A percentile compares a stretch with the other conserved stretches of the same genome.
Conservation (phyloP, 192 early-diverging fungal species). For the Mortierella antarctica region DNA sequence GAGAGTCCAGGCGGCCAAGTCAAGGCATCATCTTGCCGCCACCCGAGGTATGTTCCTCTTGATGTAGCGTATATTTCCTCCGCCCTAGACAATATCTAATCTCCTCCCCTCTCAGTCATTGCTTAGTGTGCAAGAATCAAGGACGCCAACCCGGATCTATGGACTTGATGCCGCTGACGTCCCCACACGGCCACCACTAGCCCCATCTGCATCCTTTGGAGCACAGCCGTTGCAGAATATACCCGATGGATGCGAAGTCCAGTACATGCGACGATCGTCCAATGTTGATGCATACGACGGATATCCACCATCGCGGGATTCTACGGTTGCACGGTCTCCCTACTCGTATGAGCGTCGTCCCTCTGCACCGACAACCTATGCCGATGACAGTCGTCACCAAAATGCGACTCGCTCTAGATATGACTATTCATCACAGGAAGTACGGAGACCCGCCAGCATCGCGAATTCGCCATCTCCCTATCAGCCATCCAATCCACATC, state of each 20-base stretch:
- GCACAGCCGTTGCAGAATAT: conserved; percentile 24
- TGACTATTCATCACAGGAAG: conserved; percentile 2
- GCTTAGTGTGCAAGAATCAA: not conserved
- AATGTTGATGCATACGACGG: conserved; percentile 3
- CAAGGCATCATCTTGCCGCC: conserved; percentile 26
- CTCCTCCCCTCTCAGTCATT: not conserved
- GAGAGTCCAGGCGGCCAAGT: conserved; percentile 19
- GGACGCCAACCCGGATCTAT: conserved; percentile 21
- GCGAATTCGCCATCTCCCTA: not conserved
- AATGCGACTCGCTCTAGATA: conserved; percentile 6
- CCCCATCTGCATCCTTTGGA: conserved; percentile 20
- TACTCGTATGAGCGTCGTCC: conserved; percentile 13
- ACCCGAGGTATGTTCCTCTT: conserved; percentile 4
- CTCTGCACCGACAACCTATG: not conserved
- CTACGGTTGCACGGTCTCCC: not conserved
- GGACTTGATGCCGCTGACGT: conserved; percentile 39
- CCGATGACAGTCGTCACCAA: not conserved
- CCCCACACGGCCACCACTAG: conserved; percentile 18
- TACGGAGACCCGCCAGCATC: not conserved
- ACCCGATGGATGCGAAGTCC: conserved; percentile 12
- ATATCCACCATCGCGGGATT: conserved; percentile 1
- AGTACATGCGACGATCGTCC: conserved; percentile 7
- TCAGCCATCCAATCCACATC: not conserved
- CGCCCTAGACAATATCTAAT: not conserved
- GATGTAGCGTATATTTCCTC: not conserved